Base-by-base conservation (phyloP, 441 rosid species). In the Gossypium laxum region DNA sequence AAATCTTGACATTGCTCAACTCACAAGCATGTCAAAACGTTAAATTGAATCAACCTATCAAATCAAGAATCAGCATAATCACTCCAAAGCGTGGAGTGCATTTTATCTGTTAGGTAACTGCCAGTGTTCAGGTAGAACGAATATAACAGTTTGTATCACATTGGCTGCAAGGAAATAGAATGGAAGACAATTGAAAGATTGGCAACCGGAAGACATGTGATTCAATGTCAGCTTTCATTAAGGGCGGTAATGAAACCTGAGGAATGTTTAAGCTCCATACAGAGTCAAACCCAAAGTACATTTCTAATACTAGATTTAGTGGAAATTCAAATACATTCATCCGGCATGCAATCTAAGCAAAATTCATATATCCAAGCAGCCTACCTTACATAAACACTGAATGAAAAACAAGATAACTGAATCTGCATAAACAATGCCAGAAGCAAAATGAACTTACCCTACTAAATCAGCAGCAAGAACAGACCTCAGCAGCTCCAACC, bases 401-500 rank as follows among this genome's bases (percentile, higher is more conserved):
- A 41, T 61, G 32, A n/a, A 12, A 1, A 47, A 24, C 5, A 50
- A 38, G 19, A 64, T 14, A 41, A 2, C 52, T 8, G 30, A 61
- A 47, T 34, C n/a, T 66, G 14, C 14, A 50, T 24, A 30, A 32
- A 34, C 18, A 2, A 41, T 41, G 50, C 50, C 34, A 69, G 10
- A 59, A 34, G 11, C 12, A 41, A 24, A 50, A 67, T 30, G 67
- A 54, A 18, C 88, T 82, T 78, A 86, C 95, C 95, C 95, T 60
- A 88, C 89, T 72, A 89, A 74, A 80, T 89, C 95, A 54, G 95
- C 95, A 48, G 91, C 88, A 69, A 89, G 92, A 77, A 89, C 95
- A 30, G 95, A 77, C 55, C 83, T 80, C 82, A 89, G 80, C 70
- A 89, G 81, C 77, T 88, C 89, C 0, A 89, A 77, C 54, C 95